These are phyloP conservation scores for Boletus tylopilopsis DNA, from an alignment of 768 basidiomycete species.

Conservation along the genomic window DNA sequence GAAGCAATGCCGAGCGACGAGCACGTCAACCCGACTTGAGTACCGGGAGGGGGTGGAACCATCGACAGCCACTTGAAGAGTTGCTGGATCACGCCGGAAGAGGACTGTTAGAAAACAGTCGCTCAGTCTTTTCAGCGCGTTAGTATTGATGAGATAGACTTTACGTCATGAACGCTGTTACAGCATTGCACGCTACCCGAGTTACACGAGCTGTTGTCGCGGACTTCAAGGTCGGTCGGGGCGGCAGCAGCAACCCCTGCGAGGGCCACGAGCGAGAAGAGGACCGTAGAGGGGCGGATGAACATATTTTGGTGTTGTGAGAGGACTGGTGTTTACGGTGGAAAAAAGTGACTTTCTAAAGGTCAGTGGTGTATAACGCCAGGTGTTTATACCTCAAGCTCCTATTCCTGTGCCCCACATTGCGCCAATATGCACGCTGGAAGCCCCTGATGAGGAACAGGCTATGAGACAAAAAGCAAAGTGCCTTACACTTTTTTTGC, in stretches of 20 bases:
- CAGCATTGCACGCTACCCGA: conserved; percentile 33
- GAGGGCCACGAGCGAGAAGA: conserved; percentile 6
- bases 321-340: background rate
- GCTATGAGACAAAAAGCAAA: background rate
- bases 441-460: background rate
- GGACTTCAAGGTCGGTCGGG: conserved; percentile 1
- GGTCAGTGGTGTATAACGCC: background rate
- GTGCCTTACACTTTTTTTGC: too few species aligned
- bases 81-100: background rate
- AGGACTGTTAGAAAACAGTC: background rate
- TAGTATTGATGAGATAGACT: background rate
- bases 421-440: too few species aligned
- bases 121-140: background rate
- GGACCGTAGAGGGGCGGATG: background rate
- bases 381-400: background rate
- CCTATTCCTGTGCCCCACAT: background rate
- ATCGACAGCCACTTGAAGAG: background rate
- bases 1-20: background rate
- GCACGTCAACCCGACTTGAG: conserved; percentile 2
- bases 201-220: conserved; percentile 29
- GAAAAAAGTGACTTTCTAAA: background rate
- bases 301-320: background rate
- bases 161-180: background rate
- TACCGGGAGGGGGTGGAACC: background rate
- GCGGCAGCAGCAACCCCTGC: background rate